Evolutionary conservation across 805 yeast species (phyloP).

Genomic region (Candida nonsorbophila): DNA sequence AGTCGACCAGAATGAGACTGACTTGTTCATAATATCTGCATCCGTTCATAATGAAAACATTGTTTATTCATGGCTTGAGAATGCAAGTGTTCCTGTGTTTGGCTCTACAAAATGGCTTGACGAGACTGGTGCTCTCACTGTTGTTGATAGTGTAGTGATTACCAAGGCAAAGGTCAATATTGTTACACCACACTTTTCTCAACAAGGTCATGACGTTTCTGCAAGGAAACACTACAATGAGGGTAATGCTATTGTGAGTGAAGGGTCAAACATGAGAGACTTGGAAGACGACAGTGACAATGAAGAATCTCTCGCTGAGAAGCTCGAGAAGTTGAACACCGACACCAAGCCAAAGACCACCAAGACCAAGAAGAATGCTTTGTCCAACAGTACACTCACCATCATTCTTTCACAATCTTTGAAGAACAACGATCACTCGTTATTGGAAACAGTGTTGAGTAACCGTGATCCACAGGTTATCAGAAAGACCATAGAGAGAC

Average conservation of each 20-base stretch:
- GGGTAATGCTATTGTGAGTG: conserved; percentile 52
- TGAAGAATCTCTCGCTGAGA: conserved; percentile 32
- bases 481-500: conserved; percentile 43
- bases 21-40: conserved; percentile 22
- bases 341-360: conserved; percentile 18
- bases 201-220: conserved; percentile 48
- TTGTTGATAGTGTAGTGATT: conserved; percentile 14
- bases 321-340: conserved; percentile 40
- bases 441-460: conserved; percentile 76
- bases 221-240: conserved; percentile 56
- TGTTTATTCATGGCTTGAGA: conserved; percentile 57
- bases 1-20: conserved; percentile 24
- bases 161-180: conserved; percentile 23
- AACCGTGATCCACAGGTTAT: conserved; percentile 48
- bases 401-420: conserved; percentile 86
- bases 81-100: conserved; percentile 51
- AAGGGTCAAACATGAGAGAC: conserved; percentile 60
- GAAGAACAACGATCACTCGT: conserved; percentile 76
- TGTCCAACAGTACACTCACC: conserved; percentile 66
- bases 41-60: conserved; percentile 30
- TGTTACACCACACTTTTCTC: conserved; percentile 38
- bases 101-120: conserved; percentile 49
- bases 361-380: conserved; percentile 35
- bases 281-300: conserved; percentile 44
- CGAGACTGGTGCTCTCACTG: conserved; percentile 16